Evolutionary conservation across 371 early-diverging fungal genomes (phyloP), one percentile per base, ranked within the genome.

Genomic region (Parasitella parasitica): DNA sequence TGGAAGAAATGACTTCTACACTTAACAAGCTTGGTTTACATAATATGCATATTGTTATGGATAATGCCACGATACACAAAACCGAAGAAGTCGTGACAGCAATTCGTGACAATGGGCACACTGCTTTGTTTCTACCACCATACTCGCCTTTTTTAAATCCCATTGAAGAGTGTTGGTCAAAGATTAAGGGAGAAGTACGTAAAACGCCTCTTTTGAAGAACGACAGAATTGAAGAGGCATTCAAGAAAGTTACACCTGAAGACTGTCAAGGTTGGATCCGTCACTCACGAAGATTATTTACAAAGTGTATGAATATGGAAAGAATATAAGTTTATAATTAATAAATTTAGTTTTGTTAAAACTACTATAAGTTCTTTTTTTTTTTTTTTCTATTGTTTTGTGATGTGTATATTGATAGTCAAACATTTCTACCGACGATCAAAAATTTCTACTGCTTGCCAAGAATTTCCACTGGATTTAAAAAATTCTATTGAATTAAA

Each of bases 231-330:
- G 30, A 37, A n/a, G n/a, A n/a, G n/a, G n/a, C n/a, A n/a, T n/a
- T n/a, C n/a, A n/a, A n/a, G n/a, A n/a, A n/a, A n/a, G n/a, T 59
- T 53, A 57, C 61, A 66, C 41, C 41, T 43, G 35, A 56, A 60
- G 61, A 57, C 57, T 57, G 57, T 61, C 61, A 61, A 61, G 61
- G 66, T 52, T 66, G 54, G 54, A 66, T 57, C 54, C 46, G 64
- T 52, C 53, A 57, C 36, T 57, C 41, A 39, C 53, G 37, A 64
- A 41, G 38, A 41, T 53, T 53, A 53, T 64, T 57, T 53, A 27
- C 54, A 61, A 61, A 53, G 54, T 60, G 41, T 60, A 52, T 52
- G 32, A 53, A 38, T 54, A 60, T 60, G 54, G 54, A 60, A 60
- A 50, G 37, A 49, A 28, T 50, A 56, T 50, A 62, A 61, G 24